phyloP scores from a whole-genome alignment of 2,329 filamentous ascomycete species.

The Magnaporthiopsis poae region DNA sequence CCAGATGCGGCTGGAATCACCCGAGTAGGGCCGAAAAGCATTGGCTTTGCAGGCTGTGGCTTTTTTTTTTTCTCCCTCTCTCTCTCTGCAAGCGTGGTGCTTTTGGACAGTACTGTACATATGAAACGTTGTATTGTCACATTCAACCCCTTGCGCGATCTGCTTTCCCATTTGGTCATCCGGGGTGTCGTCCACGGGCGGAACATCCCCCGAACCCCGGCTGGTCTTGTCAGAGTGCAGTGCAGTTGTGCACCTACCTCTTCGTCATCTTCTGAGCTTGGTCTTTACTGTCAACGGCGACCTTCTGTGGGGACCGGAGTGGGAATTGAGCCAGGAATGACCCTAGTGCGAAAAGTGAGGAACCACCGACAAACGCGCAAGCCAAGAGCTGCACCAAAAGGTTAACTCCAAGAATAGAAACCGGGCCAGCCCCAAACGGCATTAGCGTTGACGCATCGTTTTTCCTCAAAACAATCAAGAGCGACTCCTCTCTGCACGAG shows the following conservation, averaged over 20 bases:
- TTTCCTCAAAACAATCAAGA: neutral
- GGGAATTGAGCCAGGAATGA: neutral
- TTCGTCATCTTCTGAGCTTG: too few relatives aligned
- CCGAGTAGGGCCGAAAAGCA: neutral
- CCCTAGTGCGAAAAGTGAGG: neutral
- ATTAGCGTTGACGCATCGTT: neutral
- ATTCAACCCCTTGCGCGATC: too few relatives aligned
- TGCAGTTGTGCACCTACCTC: too few relatives aligned
- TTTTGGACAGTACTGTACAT: neutral
- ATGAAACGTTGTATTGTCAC: neutral
- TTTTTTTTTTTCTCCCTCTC: too few relatives aligned
- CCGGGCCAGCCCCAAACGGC: neutral
- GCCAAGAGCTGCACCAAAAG: slow-evolving; percentile 10
- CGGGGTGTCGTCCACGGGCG: too few relatives aligned
- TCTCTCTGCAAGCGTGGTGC: neutral
- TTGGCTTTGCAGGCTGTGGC: neutral
- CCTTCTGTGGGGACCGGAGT: neutral
- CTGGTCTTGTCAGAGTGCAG: too few relatives aligned
- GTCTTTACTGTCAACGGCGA: too few relatives aligned
- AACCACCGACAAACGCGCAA: neutral
- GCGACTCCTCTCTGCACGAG: too few relatives aligned
- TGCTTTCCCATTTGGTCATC: too few relatives aligned
- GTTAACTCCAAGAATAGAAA: slow-evolving; percentile 16
- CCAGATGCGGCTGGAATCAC: neutral
- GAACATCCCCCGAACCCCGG: too few relatives aligned